Base-by-base conservation (phyloP, 805 yeast species). In the Metschnikowia cerradonensis region DNA sequence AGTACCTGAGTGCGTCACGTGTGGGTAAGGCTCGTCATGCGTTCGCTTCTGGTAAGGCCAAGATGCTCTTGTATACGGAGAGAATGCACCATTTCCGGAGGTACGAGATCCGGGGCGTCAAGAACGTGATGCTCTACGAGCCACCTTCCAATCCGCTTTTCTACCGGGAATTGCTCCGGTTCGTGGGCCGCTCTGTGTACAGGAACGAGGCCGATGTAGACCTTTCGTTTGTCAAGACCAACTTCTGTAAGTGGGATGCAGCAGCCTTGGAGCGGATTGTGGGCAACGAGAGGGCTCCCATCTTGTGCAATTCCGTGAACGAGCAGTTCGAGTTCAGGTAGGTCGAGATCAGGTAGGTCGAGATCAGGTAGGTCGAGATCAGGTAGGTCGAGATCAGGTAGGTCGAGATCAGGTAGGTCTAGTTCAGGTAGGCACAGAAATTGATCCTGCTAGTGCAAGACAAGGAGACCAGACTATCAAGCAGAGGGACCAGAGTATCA, bases 71-170 rank as follows among this genome's bases (percentile, higher is more conserved):
- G n/a, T 92, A 92, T 68, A 88, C 97, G 0, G 98, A 92, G 62
- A 84, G 99, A 76, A 73, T 92, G 64, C 98, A 94, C 67, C 94
- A 89, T 64, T 94, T 84, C 72, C 81, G 96, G 56, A 78, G 98
- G 47, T 91, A 80, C 66, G 91, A 88, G 51, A 75, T 94, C 47
- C 81, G 78, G 52, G 98, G 98, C 26, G 96, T 89, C 20, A 85
- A 87, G 62, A 86, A 84, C 50, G 77, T 94, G 15, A 66, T 92
- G 6, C 82, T 94, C 72, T 94, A 90, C 67, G 89, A 86, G 33
- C 76, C 88, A 19, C 98, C 99, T 13, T 74, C 84, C 14, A 90
- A 92, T 64, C 96, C 97, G 7, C 64, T 76, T 38, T 94, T 90
- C 63, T 94, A 91, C 67, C 76, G 79, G 31, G 97, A 94, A 64